Percentiles rank a stretch among this genome's conserved stretches.
These are phyloP conservation scores for Lodderomyces pseudojiufengensis DNA, from an alignment of 1,139 yeast genomes.

Conservation along the genomic window DNA sequence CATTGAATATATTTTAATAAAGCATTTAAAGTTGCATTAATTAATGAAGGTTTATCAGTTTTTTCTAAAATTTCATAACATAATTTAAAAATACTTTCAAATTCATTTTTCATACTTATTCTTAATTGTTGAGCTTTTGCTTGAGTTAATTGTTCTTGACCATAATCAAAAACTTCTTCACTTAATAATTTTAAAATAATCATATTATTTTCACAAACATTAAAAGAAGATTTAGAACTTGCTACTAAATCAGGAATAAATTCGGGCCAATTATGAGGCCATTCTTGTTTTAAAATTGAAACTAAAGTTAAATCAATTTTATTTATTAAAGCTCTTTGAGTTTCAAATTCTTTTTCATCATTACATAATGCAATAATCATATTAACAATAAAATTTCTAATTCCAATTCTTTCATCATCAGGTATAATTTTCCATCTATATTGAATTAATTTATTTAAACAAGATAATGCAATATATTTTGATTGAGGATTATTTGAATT, in stretches of 20 bases:
- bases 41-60: constrained; percentile 75
- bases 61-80: constrained; percentile 92
- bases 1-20: constrained; percentile 85
- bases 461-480: constrained; percentile 86
- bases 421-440: constrained; percentile 94
- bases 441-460: constrained; percentile 83
- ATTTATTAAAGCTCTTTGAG: constrained; percentile 80
- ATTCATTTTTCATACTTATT: constrained; percentile 81
- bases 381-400: constrained; percentile 83
- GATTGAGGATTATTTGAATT: constrained; percentile 77
- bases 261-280: constrained; percentile 99
- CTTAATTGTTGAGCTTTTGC: constrained; percentile 85
- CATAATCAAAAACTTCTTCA: constrained; percentile 94
- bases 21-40: constrained; percentile 81
- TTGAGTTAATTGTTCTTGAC: constrained; percentile 94
- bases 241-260: constrained; percentile 90
- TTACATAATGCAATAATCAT: constrained; percentile 93
- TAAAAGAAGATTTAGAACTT: constrained; percentile 79
- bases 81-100: constrained; percentile 86
- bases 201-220: constrained; percentile 98
- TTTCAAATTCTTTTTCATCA: constrained; percentile 71
- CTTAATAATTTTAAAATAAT: constrained; percentile 80
- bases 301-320: constrained; percentile 93
- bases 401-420: constrained; percentile 79
- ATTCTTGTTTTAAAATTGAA: constrained; percentile 91